These are phyloP conservation scores for Xylaria nigripes DNA, from an alignment of 495 filamentous ascomycete species.

Conservation along the genomic window DNA sequence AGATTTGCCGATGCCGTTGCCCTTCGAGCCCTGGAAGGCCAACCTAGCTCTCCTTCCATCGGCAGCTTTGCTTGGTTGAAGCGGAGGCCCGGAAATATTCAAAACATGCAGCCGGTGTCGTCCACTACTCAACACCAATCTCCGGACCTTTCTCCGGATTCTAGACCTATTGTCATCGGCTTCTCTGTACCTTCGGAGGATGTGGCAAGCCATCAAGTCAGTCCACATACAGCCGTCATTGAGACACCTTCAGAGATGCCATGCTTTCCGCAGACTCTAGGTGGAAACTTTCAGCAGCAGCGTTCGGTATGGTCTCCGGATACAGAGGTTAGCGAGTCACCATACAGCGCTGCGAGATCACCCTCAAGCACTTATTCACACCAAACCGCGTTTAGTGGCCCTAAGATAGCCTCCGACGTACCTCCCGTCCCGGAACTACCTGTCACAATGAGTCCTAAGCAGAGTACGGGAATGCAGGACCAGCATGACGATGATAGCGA, in stretches of 20 bases:
- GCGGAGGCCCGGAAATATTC: conserved; percentile 22
- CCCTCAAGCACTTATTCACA: conserved; percentile 66
- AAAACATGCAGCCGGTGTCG: conserved; percentile 19
- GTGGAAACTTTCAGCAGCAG: conserved; percentile 44
- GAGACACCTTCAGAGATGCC: conserved; percentile 31
- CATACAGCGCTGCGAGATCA: conserved; percentile 23
- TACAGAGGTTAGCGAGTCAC: conserved; percentile 29
- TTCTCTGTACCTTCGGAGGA: conserved; percentile 59
- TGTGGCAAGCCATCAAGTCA: conserved; percentile 41
- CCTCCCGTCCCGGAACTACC: conserved; percentile 62
- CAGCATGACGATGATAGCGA: conserved; percentile 19
- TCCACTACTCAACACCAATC: conserved; percentile 10
- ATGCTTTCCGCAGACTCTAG: conserved; percentile 27
- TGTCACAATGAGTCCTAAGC: conserved; percentile 22
- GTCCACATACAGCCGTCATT: conserved; percentile 43
- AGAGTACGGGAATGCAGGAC: conserved; percentile 6
- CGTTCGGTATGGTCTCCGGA: conserved; percentile 55
- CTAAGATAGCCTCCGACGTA: conserved; percentile 25
- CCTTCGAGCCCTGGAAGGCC: conserved; percentile 42
- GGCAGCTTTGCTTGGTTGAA: conserved; percentile 39
- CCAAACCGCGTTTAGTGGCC: conserved; percentile 35
- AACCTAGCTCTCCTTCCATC: conserved; percentile 30
- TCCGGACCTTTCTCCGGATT: conserved; percentile 63
- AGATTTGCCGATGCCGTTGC: conserved; percentile 45
- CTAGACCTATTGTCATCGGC: conserved; percentile 72